Evolutionary conservation across 176 grass and related monocot genomes (phyloP).

Genomic region (Oryza glumipatula): DNA sequence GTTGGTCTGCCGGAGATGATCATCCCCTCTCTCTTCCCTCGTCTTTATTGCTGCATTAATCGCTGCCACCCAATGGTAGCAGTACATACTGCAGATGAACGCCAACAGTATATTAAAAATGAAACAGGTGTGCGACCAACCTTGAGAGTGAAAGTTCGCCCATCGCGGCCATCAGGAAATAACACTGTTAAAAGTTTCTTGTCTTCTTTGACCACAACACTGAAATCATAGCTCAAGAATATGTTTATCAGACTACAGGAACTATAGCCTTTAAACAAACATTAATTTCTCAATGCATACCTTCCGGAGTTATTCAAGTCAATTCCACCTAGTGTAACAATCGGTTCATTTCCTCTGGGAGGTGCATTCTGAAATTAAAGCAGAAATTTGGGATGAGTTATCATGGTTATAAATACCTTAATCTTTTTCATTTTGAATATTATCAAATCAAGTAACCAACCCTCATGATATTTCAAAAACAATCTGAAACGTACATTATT

Average conservation of each 20-base stretch:
- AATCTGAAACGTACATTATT: conserved; percentile 14
- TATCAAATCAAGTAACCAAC: neutral
- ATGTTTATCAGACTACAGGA: conserved; percentile 21
- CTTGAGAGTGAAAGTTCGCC: conserved; percentile 80
- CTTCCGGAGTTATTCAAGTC: conserved; percentile 97
- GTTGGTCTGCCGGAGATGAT: neutral
- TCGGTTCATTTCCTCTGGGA: conserved; percentile 73
- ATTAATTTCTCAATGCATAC: conserved; percentile 46
- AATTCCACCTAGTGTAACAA: conserved; percentile 87
- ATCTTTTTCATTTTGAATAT: conserved; percentile 6
- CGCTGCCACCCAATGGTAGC: neutral
- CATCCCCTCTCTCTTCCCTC: neutral
- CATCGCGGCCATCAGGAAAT: conserved; percentile 90
- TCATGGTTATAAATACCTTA: conserved; percentile 11
- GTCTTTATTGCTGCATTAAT: conserved; percentile 21
- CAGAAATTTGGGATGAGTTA: conserved; percentile 32
- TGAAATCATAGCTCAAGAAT: conserved; percentile 51
- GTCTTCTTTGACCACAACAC: conserved; percentile 95
- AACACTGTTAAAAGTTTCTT: conserved; percentile 87
- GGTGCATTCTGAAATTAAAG: conserved; percentile 70
- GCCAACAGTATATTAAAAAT: conserved; percentile 18
- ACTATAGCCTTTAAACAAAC: conserved; percentile 25
- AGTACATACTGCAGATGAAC: conserved; percentile 11
- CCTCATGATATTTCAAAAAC: conserved; percentile 16
- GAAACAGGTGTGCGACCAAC: conserved; percentile 47